Base-by-base conservation (phyloP, 768 basidiomycete species). In the Mycena vulgaris region DNA sequence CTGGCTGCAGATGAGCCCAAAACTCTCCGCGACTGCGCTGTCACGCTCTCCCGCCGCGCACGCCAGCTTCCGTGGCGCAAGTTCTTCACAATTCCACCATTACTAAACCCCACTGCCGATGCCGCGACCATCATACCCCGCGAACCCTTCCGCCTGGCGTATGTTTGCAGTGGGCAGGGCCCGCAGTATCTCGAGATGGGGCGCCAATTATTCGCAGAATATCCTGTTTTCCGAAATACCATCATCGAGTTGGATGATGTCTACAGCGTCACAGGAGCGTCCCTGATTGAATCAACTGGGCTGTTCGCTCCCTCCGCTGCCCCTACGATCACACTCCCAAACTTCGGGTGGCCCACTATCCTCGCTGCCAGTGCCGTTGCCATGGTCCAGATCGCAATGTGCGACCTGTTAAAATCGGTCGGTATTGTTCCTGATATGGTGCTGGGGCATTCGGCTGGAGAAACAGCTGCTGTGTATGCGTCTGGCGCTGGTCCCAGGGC, bases 381-480 rank as follows among this genome's bases (percentile, higher is more conserved):
- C 0, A 80, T 83, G 65, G 39, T 82, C 30, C 82, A 83, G 62
- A 77, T 82, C 16, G 82, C 81, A 0, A 39, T 81, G 17, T 73
- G 77, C 66, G 82, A 83, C 55, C 66, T 77, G 2, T 64, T 82
- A 1, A 58, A 51, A 6, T 66, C 71, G 30, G 40, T 78, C 14
- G 78, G 78, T 4, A 35, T 82, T 51, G 40, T 40, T 6, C 80
- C 82, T 0, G 74, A 79, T 49, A 60, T 70, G 3, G 58, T 81
- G 28, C 25, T 81, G 27, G 82, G 82, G 2, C 80, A 81, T 65
- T 82, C 81, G 16, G 79, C 80, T 5, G 82, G 82, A 2, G 82
- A 83, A 60, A 81, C 80, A 0, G 76, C 80, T 0, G 21, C 81
- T 2, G 48, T 83, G 30, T 81, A 81, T 51, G 79, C 81, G 0